phyloP scores from a whole-genome alignment of 169 alveolate genomes.

The Plasmodium cynomolgi region DNA sequence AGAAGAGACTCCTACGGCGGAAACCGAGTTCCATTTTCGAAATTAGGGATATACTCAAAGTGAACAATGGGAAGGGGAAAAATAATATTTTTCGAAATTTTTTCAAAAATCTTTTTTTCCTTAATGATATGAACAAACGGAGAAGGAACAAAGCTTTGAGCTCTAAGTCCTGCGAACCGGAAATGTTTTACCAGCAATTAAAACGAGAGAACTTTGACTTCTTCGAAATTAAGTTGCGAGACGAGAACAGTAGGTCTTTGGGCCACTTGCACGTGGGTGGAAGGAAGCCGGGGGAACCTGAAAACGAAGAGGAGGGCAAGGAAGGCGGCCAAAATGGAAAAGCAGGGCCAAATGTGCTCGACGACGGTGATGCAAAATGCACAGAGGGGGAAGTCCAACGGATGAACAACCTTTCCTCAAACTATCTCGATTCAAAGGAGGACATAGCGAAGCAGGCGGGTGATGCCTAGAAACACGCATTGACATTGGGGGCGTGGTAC shows the following conservation, averaged over 20 bases:
- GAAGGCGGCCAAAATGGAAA: background rate
- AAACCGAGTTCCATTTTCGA: constrained; percentile 53
- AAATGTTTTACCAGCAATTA: constrained; percentile 40
- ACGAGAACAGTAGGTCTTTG: constrained; percentile 33
- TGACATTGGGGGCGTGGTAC: background rate
- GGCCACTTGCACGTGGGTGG: background rate
- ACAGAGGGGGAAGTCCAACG: background rate
- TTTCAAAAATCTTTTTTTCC: constrained; percentile 31
- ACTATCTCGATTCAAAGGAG: background rate
- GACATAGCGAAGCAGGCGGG: background rate
- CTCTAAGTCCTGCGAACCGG: constrained; percentile 52
- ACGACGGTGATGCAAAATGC: background rate
- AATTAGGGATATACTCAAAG: constrained; percentile 36
- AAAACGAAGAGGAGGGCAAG: background rate
- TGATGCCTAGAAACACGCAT: background rate
- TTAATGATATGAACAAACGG: constrained; percentile 28
- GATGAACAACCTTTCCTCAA: background rate
- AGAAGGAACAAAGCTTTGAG: background rate
- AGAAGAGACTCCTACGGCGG: constrained; percentile 20
- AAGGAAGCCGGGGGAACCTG: background rate
- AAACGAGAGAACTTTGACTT: constrained; percentile 30
- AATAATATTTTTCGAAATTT: constrained; percentile 38
- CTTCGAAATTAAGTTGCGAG: constrained; percentile 30
- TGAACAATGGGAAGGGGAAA: constrained; percentile 29
- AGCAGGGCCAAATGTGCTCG: background rate